Evolutionary conservation across 495 filamentous ascomycete genomes (phyloP), one percentile per base, ranked within the genome.

Genomic region (Trichocladium antarcticum): DNA sequence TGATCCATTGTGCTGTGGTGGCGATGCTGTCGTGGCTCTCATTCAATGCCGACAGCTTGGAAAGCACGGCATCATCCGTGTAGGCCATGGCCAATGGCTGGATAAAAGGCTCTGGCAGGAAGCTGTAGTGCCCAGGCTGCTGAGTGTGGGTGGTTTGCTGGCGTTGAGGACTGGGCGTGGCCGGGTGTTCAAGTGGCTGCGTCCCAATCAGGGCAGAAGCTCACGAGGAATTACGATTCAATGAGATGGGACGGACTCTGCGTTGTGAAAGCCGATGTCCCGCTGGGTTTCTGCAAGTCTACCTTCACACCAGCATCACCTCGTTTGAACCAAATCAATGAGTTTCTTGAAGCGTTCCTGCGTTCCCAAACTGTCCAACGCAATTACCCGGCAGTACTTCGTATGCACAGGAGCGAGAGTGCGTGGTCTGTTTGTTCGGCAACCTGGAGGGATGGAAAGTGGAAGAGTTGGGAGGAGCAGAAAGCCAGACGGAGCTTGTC

Each of bases 1-100:
- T 88, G 48, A 99, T 85, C 93, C 93, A 99, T 83, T 96, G 89
- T 37, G 89, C 83, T 42, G 93, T 89, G 40, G 86, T 85, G 39
- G 93, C 87, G 57, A 97, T 95, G 68, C 85, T 87, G 56, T 97
- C 92, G 62, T 97, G 89, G 11, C 85, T 88, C 71, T 98, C 92
- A 68, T 94, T 95, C 39, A 99, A 77, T 34, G 87, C 82, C 22
- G 89, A 92, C 22, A 99, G 82, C 76, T 96, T 96, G 41, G 92
- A 85, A 55, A 84, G 78, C 17, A 97, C 87, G 27, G 86, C 82
- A 69, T 99, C 92, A 65, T 94, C 87, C 43, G 82, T 90, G 68
- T 94, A 97, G 21, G 92, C 79, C 92, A 98, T 98, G 45, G 38
- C 45, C 45, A 29, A 35, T 10, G 43, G 27, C 28, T 8, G 32